Base-by-base conservation (phyloP, 108 stramenopile species). In the Poteriospumella lacustris region DNA sequence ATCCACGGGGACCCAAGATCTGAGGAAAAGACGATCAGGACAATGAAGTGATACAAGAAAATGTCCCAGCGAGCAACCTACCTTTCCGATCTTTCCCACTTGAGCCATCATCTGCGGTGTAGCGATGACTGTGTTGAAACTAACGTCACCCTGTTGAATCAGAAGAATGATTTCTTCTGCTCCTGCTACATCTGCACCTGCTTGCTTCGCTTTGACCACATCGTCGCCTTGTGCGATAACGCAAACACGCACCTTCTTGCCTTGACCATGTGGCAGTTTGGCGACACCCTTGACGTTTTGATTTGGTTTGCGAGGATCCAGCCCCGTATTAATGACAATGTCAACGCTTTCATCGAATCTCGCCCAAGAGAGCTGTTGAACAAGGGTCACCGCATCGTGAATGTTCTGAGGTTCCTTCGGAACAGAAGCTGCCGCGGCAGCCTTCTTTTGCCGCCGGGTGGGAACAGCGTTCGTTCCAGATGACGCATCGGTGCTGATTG, bases 291-390 rank as follows among this genome's bases (percentile, higher is more conserved):
- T 88, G 1, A 98, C 75, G 2, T 88, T 85, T 78, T 98, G 95
- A 52, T 93, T 93, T 2, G 95, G 90, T 81, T 94, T 94, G 34
- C 97, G 88, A 5, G 94, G 94, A 85, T 98, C 97, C 0, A 98
- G 68, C 82, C 92, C 93, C 44, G 94, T 80, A 59, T 91, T 89
- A 41, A 97, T 60, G 19, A 92, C 91, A 68, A 97, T 29, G 42
- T 94, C 93, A 24, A 97, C 78, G 1, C 92, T 92, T 81, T 97
- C 84, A 42, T 77, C 82, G 58, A 85, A 85, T 34, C 41, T 73
- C 36, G 70, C 70, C 47, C 70, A 64, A 52, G n/a, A n/a, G n/a
- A n/a, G n/a, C n/a, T n/a, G n/a, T n/a, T n/a, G n/a, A n/a, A n/a
- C n/a, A n/a, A n/a, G n/a, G n/a, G n/a, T n/a, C n/a, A n/a, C n/a